Evolutionary conservation across 164 flowering plant species (phyloP), one percentile per base, ranked within the genome.

Genomic region (Tinospora cordifolia): DNA sequence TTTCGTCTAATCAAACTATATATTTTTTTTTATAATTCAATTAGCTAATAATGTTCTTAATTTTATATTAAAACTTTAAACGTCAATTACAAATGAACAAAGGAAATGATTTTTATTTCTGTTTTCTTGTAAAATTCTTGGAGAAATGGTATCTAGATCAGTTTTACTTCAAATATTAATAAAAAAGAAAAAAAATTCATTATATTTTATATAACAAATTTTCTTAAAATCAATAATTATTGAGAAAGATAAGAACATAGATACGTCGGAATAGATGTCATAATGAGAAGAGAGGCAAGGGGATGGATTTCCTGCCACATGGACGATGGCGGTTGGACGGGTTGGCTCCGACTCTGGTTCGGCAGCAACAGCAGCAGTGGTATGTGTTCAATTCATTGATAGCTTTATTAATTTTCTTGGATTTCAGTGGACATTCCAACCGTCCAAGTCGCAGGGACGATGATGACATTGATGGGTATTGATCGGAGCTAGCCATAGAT

Each of bases 311-410:
- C 62, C 21, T 58, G 66, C 41, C 70, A 72, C 75, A 66, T 72
- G 70, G 69, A 66, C 39, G 75, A 66, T 65, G 75, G 67, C 47
- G 24, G 63, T 67, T 62, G 46, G 46, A 62, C 46, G 67, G 72
- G 54, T 67, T 60, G 68, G 63, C 57, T 49, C 19, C 17, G 67
- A 39, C 66, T 62, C 67, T 36, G 26, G 54, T 65, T 22, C 59
- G 6, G 24, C 8, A 1, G 6, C 13, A 8, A 11, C 13, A 41
- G 11, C 9, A 54, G 7, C 8, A 39, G 14, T n/a, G 13, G 36
- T 57, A 47, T n/a, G 36, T n/a, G n/a, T n/a, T n/a, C n/a, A n/a
- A 30, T 51, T 26, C 38, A 44, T 67, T 65, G 65, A 68, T 62
- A 74, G 76, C 67, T 63, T 40, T 71, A 25, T 27, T 47, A 13